Evolutionary conservation across 129 eudicot genomes (phyloP).

Genomic region (Centrapalus pauciflorus): DNA sequence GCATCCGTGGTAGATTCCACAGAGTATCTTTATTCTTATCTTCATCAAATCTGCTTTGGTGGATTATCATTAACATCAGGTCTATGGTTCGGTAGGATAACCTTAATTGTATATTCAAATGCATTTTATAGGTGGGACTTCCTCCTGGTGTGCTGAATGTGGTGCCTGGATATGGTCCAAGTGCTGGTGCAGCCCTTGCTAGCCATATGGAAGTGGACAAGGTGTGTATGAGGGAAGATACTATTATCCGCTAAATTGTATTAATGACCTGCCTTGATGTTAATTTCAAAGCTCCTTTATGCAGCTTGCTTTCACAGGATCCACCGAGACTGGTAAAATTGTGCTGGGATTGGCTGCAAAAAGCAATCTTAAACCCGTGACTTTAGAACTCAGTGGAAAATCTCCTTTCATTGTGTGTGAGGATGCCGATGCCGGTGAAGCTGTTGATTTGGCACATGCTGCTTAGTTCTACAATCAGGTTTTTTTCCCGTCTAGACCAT

Average conservation of each 20-base stretch:
- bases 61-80: no score
- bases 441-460: conserved; percentile 27
- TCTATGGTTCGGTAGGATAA: neutral
- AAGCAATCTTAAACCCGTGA: conserved; percentile 73
- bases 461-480: conserved; percentile 33
- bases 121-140: conserved; percentile 62
- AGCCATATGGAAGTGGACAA: conserved; percentile 91
- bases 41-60: no score
- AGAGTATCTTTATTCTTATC: neutral
- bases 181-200: conserved; percentile 88
- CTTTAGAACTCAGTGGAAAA: conserved; percentile 48
- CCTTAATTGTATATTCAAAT: neutral
- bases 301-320: conserved; percentile 68
- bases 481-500: neutral
- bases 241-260: neutral
- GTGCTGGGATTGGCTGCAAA: conserved; percentile 53
- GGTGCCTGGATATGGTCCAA: conserved; percentile 70
- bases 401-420: conserved; percentile 35
- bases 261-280: neutral
- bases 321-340: conserved; percentile 42
- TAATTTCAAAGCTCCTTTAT: neutral
- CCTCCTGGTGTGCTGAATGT: conserved; percentile 77
- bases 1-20: neutral
- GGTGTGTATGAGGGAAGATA: conserved; percentile 30
- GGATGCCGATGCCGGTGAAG: conserved; percentile 31